Evolutionary conservation across 371 early-diverging fungal genomes (phyloP).

Genomic region (Mucor indicus): DNA sequence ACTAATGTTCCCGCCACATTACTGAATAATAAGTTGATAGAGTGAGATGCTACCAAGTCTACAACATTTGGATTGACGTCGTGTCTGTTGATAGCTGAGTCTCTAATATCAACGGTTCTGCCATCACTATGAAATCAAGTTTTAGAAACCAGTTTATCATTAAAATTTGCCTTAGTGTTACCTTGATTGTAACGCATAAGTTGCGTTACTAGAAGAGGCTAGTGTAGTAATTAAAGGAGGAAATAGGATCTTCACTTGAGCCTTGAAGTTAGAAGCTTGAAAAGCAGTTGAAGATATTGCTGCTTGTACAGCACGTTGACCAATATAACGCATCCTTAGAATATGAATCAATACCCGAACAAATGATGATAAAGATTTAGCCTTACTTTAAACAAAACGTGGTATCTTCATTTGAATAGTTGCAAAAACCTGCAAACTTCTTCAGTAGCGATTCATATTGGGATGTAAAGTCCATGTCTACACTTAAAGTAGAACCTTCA

Average conservation of each 20-base stretch:
- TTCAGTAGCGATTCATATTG: constrained; percentile 50
- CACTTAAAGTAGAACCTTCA: constrained; percentile 63
- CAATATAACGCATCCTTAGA: constrained; percentile 39
- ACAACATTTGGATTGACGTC: constrained; percentile 6
- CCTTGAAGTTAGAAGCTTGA: constrained; percentile 50
- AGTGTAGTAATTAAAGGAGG: constrained; percentile 53
- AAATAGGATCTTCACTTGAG: constrained; percentile 54
- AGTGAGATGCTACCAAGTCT: constrained; percentile 30
- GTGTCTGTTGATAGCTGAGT: constrained; percentile 18
- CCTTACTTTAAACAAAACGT: constrained; percentile 21
- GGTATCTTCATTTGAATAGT: constrained; percentile 40
- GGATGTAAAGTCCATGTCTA: constrained; percentile 62
- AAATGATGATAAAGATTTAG: not conserved
- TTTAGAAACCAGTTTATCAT: not conserved
- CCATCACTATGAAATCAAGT: not conserved
- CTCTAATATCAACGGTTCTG: constrained; percentile 15
- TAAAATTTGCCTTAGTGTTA: not conserved
- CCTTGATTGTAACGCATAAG: constrained; percentile 22
- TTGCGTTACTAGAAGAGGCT: constrained; percentile 16
- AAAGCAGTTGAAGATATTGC: constrained; percentile 54
- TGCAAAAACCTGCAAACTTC: constrained; percentile 57
- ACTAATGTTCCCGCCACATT: constrained; percentile 42
- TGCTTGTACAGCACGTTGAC: constrained; percentile 54
- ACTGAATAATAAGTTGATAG: constrained; percentile 24
- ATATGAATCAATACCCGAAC: not conserved